Base-by-base conservation (phyloP, 345 rosid species). In the Pugionium dolabratum region DNA sequence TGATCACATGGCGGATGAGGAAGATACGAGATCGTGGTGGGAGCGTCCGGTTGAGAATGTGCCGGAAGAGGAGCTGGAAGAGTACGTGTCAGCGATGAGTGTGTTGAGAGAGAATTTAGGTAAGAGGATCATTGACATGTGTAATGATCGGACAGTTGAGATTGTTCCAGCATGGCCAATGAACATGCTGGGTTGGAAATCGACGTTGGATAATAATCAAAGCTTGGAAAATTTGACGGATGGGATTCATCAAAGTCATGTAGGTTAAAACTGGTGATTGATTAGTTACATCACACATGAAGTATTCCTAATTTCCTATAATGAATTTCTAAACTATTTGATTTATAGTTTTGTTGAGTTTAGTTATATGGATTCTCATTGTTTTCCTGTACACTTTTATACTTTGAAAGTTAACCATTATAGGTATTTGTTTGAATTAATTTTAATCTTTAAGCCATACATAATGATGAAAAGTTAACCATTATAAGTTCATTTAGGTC, bases 41-140 rank as follows among this genome's bases (percentile, higher is more conserved):
- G 67, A 61, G 44, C 56, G 69, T 7, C 64, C 77, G 33, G 73
- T 67, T 63, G 77, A 74, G 69, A 67, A 59, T 40, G 68, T 74
- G 11, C 73, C 77, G 44, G 73, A 74, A 9, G 73, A 60, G 25
- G 69, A 67, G 26, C 37, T 74, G 26, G 53, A 54, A 32, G 73
- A 67, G n/a, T 74, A 61, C 18, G 26, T 67, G 27, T 37, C 39
- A 28, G 73, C 69, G 33, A 31, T 74, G 69, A 66, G 54, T 37
- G 5, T 6, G 45, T 40, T 74, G 59, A 67, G 64, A 61, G 77
- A 67, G 0, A 74, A 54, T 28, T n/a, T 74, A 54, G 59, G 47
- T 41, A 47, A 47, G 46, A 67, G 49, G 64, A 74, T 74, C 18
- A 32, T 33, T 47, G 69, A 62, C 30, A 47, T 61, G 77, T 2